Evolutionary conservation across 495 filamentous ascomycete species (phyloP).

Genomic region (Neurospora discreta): DNA sequence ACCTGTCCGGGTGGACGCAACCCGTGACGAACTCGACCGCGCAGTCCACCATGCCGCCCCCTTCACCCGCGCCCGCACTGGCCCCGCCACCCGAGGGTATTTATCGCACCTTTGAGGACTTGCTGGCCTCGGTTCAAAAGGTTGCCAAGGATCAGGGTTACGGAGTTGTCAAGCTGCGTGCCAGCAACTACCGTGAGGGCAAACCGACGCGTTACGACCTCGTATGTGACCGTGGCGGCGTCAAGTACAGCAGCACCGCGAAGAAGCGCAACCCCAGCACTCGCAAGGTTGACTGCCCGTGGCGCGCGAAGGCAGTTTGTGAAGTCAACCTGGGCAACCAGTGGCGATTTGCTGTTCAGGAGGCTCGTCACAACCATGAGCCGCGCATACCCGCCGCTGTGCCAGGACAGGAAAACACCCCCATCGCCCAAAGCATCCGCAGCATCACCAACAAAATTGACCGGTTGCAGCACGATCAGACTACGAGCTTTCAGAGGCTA

Average conservation of each 20-base stretch:
- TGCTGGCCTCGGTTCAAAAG: conserved; percentile 31
- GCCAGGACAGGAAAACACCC: conserved; percentile 34
- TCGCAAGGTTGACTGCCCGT: conserved; percentile 42
- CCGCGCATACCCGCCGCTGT: conserved; percentile 29
- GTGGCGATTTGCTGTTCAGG: conserved; percentile 39
- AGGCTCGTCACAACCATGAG: conserved; percentile 38
- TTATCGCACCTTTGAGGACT: conserved; percentile 33
- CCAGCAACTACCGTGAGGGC: conserved; percentile 39
- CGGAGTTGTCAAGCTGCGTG: conserved; percentile 38
- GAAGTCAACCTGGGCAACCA: conserved; percentile 39
- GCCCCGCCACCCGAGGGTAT: conserved; percentile 38
- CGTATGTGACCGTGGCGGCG: conserved; percentile 41
- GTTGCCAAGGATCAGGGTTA: conserved; percentile 40
- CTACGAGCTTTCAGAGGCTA: conserved; percentile 20
- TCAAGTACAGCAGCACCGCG: conserved; percentile 42
- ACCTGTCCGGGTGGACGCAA: conserved; percentile 12
- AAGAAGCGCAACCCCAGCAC: conserved; percentile 43
- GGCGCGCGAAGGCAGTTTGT: conserved; percentile 41
- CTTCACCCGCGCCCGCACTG: conserved; percentile 23
- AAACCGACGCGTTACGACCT: conserved; percentile 42
- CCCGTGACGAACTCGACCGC: conserved; percentile 14
- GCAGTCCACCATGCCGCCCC: conserved; percentile 19
- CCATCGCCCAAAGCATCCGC: conserved; percentile 34
- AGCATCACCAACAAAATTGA: conserved; percentile 38
- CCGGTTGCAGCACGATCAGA: conserved; percentile 33